Base-by-base conservation (phyloP, 306 rosid species). In the Comarum palustre region DNA sequence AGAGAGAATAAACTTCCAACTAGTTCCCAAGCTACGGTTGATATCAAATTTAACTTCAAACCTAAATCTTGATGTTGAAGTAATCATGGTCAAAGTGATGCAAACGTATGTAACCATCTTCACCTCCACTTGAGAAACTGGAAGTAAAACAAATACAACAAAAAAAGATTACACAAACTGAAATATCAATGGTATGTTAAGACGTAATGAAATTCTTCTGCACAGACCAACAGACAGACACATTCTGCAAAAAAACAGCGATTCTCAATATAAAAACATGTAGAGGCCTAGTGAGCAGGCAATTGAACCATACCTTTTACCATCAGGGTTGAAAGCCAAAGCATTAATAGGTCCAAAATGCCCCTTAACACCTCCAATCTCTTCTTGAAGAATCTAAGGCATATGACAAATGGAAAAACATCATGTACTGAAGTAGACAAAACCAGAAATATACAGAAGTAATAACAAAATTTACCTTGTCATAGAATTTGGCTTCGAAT, bases 261-360 rank as follows among this genome's bases (percentile, higher is more conserved):
- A 51, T n/a, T 4, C 38, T 25, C 11, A 29, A 11, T 24, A 24
- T 57, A 52, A 3, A 52, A 52, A 52, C 59, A 1, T 24, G 14
- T 32, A 29, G 25, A 50, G 20, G 61, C 61, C 13, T 50, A n/a
- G 24, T 8, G 58, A 52, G 58, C 25, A 51, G 25, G 5, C 5
- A 2, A 20, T 25, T 46, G 6, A 66, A 62, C 34, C 42, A 45
- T 84, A 94, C 98, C 98, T 94, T 83, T 77, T 91, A 24, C 98
- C 98, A 75, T 94, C 96, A 34, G 97, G 97, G 62, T 94, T 94
- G 83, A 94, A 91, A 66, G 99, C 96, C 83, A 94, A 66, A 58
- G 97, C 95, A 81, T 94, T 94, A 67, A 94, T 94, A 6, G 97
- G 99, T 83, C 99, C 99, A 77, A 91, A 94, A 79, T 94, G 99